Conservation (phyloP, 148 eudicot genomes). For the Cornus suecica region DNA sequence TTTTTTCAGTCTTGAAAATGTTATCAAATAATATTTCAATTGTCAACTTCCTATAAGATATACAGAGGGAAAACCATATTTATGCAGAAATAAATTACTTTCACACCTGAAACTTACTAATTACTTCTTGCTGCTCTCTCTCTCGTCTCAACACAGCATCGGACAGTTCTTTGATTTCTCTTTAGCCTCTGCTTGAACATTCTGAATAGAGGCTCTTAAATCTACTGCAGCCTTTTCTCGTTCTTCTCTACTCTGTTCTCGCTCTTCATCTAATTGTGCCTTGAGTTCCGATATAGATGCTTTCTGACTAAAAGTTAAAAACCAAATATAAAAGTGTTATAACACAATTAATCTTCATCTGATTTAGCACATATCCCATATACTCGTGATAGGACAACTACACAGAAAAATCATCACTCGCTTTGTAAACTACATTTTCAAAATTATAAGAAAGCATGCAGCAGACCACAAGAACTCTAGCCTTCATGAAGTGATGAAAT, state of each 20-base stretch:
- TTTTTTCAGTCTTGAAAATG: conserved; percentile 71
- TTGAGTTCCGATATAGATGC: conserved; percentile 71
- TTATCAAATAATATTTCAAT: conserved; percentile 14
- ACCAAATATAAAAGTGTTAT: conserved; percentile 9
- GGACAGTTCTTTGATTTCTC: conserved; percentile 71
- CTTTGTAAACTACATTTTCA: not conserved
- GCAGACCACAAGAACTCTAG: not conserved
- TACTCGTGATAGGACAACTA: not conserved
- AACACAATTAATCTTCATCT: not conserved
- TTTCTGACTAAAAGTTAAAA: conserved; percentile 62
- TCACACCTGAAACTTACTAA: conserved; percentile 85
- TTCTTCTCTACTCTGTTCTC: conserved; percentile 87
- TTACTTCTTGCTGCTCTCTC: conserved; percentile 82
- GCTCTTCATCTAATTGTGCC: conserved; percentile 76
- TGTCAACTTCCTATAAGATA: conserved; percentile 4
- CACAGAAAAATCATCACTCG: not conserved
- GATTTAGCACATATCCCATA: not conserved
- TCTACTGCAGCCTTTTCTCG: conserved; percentile 75
- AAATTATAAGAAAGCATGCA: not conserved
- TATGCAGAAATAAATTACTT: not conserved
- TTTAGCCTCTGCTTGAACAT: conserved; percentile 74
- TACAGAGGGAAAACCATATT: not conserved
- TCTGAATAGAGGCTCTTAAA: conserved; percentile 62
- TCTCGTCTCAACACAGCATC: conserved; percentile 65
- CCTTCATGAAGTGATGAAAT: not conserved